Conservation (phyloP, 176 grass and related monocot genomes). For the Oryza officinalis region DNA sequence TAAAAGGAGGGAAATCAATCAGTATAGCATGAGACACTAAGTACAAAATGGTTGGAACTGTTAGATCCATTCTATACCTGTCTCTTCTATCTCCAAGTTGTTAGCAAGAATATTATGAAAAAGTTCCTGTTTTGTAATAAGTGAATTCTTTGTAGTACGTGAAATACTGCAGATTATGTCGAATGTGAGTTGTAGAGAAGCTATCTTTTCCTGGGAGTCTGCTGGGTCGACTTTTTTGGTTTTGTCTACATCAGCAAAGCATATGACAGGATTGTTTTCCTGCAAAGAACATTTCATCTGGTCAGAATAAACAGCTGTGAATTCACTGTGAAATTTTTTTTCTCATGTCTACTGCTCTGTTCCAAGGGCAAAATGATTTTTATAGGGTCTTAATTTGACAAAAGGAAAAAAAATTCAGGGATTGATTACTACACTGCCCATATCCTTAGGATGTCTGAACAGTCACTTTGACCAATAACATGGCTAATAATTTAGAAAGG, state of each 20-base stretch:
- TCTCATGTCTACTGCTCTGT: background rate
- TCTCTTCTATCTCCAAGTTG: conserved; percentile 91
- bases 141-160: conserved; percentile 57
- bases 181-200: conserved; percentile 64
- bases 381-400: background rate
- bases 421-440: background rate
- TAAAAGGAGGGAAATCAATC: background rate
- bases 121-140: conserved; percentile 88
- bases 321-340: background rate
- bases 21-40: conserved; percentile 19
- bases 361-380: background rate
- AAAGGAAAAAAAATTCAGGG: background rate
- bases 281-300: conserved; percentile 29
- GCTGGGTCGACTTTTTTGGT: conserved; percentile 9
- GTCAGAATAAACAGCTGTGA: conserved; percentile 25
- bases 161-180: conserved; percentile 77
- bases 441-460: background rate
- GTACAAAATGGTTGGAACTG: conserved; percentile 19
- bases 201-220: conserved; percentile 43
- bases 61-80: conserved; percentile 47
- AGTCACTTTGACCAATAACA: background rate
- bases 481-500: conserved; percentile 7
- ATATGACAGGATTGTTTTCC: conserved; percentile 26
- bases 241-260: conserved; percentile 18
- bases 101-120: conserved; percentile 84